Evolutionary conservation across 495 filamentous ascomycete species (phyloP).

Genomic region (Cercophora newfieldiana): DNA sequence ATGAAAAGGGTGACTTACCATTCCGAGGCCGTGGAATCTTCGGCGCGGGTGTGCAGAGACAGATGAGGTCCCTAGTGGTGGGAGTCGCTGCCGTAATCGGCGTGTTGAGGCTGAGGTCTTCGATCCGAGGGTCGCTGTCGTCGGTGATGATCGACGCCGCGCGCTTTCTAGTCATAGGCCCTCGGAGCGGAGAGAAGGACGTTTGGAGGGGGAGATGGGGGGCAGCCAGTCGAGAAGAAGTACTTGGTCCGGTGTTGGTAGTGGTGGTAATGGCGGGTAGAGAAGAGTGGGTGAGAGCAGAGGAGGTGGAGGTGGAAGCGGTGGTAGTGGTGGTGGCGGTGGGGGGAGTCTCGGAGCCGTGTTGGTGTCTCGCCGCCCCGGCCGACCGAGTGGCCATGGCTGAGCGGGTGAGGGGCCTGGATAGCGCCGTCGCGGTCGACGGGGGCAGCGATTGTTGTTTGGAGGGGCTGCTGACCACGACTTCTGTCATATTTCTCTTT

Average conservation of each 20-base stretch:
- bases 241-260: not conserved
- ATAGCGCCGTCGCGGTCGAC: conserved; percentile 12
- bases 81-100: conserved; percentile 34
- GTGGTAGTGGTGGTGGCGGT: not conserved
- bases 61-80: conserved; percentile 56
- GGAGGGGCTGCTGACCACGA: conserved; percentile 19
- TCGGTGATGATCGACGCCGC: conserved; percentile 50
- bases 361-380: conserved; percentile 11
- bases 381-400: conserved; percentile 29
- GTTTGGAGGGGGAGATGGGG: not conserved
- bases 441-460: conserved; percentile 11
- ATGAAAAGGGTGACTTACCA: conserved; percentile 62
- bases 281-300: not conserved
- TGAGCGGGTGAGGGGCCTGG: conserved; percentile 27
- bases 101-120: conserved; percentile 42
- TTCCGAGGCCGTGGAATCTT: conserved; percentile 95
- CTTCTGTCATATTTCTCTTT: conserved; percentile 33
- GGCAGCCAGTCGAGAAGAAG: not conserved
- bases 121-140: conserved; percentile 44
- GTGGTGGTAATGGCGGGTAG: not conserved
- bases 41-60: conserved; percentile 88
- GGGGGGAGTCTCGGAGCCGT: conserved; percentile 1
- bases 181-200: conserved; percentile 1
- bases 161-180: conserved; percentile 43
- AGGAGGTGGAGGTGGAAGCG: not conserved